Conservation (phyloP, 1,284 basidiomycete genomes). For the Earliella scabrosa region DNA sequence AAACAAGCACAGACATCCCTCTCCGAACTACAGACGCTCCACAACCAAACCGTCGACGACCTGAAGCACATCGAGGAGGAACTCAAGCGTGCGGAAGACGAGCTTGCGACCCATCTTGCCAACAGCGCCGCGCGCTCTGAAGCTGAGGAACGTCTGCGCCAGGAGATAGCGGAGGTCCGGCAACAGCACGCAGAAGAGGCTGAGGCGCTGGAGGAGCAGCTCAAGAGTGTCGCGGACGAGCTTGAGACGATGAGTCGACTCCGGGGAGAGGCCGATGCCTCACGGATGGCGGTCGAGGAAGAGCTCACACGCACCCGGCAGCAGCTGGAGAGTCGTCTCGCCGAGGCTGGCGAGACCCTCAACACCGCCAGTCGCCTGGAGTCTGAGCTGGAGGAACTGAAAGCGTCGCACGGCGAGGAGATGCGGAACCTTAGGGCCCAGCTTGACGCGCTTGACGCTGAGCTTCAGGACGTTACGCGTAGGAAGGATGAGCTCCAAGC, state of each 20-base stretch:
- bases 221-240: slow-evolving; percentile 38
- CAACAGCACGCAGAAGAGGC: slow-evolving; percentile 45
- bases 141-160: slow-evolving; percentile 25
- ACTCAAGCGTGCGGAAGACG: slow-evolving; percentile 28
- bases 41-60: slow-evolving; percentile 28
- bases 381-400: slow-evolving; percentile 23
- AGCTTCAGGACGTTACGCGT: slow-evolving; percentile 7
- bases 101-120: slow-evolving; percentile 24
- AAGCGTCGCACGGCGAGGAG: slow-evolving; percentile 21
- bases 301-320: slow-evolving; percentile 25
- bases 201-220: slow-evolving; percentile 39
- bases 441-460: slow-evolving; percentile 9
- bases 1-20: slow-evolving; percentile 27
- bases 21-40: slow-evolving; percentile 22
- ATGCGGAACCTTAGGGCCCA: slow-evolving; percentile 12
- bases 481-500: slow-evolving; percentile 27
- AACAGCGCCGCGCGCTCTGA: slow-evolving; percentile 20
- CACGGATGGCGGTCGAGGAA: slow-evolving; percentile 24
- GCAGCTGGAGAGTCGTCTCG: slow-evolving; percentile 29
- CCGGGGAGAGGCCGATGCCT: slow-evolving; percentile 30
- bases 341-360: slow-evolving; percentile 28
- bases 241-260: slow-evolving; percentile 39
- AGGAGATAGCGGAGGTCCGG: slow-evolving; percentile 40
- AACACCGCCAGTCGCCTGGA: slow-evolving; percentile 21
- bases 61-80: slow-evolving; percentile 28